Conservation (phyloP, 495 filamentous ascomycete genomes). For the Talaromyces adpressus region DNA sequence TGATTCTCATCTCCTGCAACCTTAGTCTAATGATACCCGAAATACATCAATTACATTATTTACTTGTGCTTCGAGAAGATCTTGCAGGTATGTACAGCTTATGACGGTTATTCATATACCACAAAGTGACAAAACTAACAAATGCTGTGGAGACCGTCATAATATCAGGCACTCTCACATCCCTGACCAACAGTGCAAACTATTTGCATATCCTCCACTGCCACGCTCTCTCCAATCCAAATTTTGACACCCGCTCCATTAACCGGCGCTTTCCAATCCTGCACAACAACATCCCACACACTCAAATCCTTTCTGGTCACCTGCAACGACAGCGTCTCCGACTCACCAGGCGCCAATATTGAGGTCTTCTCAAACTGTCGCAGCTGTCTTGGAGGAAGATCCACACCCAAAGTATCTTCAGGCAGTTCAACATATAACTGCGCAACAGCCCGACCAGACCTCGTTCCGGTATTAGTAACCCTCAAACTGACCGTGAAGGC, state of each 20-base stretch:
- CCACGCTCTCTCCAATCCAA: slow-evolving; percentile 40
- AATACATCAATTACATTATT: not conserved
- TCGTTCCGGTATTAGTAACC: slow-evolving; percentile 59
- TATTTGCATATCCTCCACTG: slow-evolving; percentile 26
- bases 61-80: not conserved
- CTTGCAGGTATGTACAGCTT: not conserved
- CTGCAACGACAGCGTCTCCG: slow-evolving; percentile 41
- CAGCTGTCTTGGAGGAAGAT: slow-evolving; percentile 64
- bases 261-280: slow-evolving; percentile 60
- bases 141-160: not conserved
- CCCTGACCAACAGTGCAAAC: slow-evolving; percentile 18
- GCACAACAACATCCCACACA: slow-evolving; percentile 61
- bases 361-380: slow-evolving; percentile 77
- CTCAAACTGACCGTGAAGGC: slow-evolving; percentile 52
- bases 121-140: not conserved
- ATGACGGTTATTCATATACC: not conserved
- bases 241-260: slow-evolving; percentile 32
- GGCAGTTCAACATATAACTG: slow-evolving; percentile 68
- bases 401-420: slow-evolving; percentile 38
- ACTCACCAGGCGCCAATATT: slow-evolving; percentile 56
- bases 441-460: slow-evolving; percentile 63
- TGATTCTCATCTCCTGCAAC: not conserved
- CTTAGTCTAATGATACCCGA: not conserved
- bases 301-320: slow-evolving; percentile 63
- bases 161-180: not conserved